Evolutionary conservation across 257 asterid genomes (phyloP).

Genomic region (Salvia rosmarinus): DNA sequence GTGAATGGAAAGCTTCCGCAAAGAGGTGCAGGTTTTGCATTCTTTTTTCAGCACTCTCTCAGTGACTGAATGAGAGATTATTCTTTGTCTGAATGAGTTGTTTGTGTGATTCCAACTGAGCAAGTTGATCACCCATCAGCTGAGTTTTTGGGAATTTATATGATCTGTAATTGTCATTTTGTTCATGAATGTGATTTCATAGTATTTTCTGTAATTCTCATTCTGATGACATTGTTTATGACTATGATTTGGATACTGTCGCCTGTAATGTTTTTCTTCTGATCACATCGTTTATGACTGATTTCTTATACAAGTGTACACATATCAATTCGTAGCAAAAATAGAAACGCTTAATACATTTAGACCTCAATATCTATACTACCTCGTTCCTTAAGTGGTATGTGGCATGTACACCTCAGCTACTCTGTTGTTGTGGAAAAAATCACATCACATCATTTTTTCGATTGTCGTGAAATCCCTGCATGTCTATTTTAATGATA

Average conservation of each 20-base stretch:
- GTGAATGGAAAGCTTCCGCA: slow-evolving; percentile 11
- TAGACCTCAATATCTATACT: too few species aligned
- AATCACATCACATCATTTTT: too few species aligned
- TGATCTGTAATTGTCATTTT: not conserved
- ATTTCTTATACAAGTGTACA: too few species aligned
- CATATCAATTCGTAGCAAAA: too few species aligned
- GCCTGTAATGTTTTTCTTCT: not conserved
- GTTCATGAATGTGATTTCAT: not conserved
- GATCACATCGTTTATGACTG: not conserved
- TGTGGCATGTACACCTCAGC: too few species aligned
- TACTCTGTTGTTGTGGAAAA: too few species aligned
- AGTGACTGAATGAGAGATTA: not conserved
- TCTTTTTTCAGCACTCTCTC: slow-evolving; percentile 14
- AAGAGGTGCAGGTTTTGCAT: slow-evolving; percentile 19
- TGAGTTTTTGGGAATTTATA: slow-evolving; percentile 9
- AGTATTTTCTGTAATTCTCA: not conserved
- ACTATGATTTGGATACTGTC: not conserved
- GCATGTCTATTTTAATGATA: too few species aligned
- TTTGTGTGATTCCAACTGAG: slow-evolving; percentile 21
- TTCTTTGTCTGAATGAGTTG: not conserved
- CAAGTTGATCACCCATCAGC: slow-evolving; percentile 23
- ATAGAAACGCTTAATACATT: too few species aligned
- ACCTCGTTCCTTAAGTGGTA: too few species aligned
- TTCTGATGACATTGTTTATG: not conserved
- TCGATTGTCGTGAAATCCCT: too few species aligned